Evolutionary conservation across 228 moss, liverwort and hornwort genomes (phyloP).

Genomic region (Sphagnum fallax): DNA sequence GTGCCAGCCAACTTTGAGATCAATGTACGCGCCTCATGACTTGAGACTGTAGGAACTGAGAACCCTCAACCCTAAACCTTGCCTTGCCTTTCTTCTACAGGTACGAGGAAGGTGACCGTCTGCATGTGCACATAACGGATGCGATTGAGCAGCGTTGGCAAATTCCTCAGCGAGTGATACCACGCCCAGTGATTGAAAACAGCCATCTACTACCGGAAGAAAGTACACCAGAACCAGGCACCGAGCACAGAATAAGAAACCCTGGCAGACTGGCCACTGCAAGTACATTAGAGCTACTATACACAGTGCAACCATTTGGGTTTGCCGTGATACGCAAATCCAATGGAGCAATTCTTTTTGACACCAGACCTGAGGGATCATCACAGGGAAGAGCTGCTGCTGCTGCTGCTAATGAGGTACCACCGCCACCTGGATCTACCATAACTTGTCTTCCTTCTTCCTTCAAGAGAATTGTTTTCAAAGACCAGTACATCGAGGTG

Average conservation of each 20-base stretch:
- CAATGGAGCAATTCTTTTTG: constrained; percentile 75
- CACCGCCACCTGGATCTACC: background rate
- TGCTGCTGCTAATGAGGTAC: too few relatives aligned
- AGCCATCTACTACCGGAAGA: too few relatives aligned
- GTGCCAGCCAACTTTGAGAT: too few relatives aligned
- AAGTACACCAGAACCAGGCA: too few relatives aligned
- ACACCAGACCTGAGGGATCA: constrained; percentile 23
- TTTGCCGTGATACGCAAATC: constrained; percentile 53
- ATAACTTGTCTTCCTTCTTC: background rate
- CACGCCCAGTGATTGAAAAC: constrained; percentile 21
- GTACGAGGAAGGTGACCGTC: constrained; percentile 36
- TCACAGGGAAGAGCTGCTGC: too few relatives aligned
- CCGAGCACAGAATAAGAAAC: too few relatives aligned
- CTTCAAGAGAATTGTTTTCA: constrained; percentile 56
- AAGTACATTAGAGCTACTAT: constrained; percentile 36
- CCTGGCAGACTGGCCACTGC: too few relatives aligned
- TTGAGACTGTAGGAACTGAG: too few relatives aligned
- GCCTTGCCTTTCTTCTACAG: constrained; percentile 7
- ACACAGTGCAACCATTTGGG: constrained; percentile 61
- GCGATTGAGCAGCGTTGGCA: constrained; percentile 32
- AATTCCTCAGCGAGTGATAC: constrained; percentile 39
- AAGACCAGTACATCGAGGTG: constrained; percentile 82
- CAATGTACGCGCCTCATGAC: too few relatives aligned
- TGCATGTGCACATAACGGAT: constrained; percentile 51
- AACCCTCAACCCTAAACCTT: background rate